Percentiles rank a stretch among this genome's conserved stretches.
These are phyloP conservation scores for Kitagawia praeruptora DNA, from an alignment of 129 eudicot genomes.

Conservation along the genomic window DNA sequence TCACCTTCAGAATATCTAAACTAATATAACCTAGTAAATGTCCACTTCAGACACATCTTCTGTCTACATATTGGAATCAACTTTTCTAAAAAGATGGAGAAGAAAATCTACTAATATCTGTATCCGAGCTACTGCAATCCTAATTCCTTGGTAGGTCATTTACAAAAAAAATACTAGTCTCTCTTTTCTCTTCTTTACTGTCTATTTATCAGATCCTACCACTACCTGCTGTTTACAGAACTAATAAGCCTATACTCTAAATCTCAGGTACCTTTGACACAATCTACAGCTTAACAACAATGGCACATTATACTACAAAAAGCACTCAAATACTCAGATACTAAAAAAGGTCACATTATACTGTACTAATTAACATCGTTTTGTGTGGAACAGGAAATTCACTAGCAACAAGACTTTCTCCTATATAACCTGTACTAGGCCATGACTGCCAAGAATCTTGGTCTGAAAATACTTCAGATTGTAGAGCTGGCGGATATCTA, in stretches of 20 bases:
- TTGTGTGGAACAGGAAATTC: not conserved
- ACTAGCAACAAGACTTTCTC: not conserved
- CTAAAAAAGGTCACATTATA: not conserved
- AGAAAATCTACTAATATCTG: not conserved
- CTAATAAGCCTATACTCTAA: not conserved
- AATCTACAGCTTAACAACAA: slow-evolving; percentile 1
- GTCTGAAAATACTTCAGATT: slow-evolving; percentile 10
- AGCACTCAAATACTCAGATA: not conserved
- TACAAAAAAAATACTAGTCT: not conserved
- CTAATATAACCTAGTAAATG: not conserved
- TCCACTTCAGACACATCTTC: not conserved
- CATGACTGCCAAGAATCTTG: not conserved
- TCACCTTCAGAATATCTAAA: not conserved
- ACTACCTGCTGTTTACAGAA: not conserved
- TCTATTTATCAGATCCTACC: not conserved
- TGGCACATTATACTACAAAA: not conserved
- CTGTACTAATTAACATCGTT: not conserved
- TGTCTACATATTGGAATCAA: not conserved
- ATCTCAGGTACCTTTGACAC: not conserved
- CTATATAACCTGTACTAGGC: not conserved
- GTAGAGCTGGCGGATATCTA: slow-evolving; percentile 10
- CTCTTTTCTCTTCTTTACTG: not conserved
- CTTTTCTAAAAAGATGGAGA: not conserved
- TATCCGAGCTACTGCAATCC: not conserved
- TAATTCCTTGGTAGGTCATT: not conserved